These are phyloP conservation scores for Backusella parvicylindrica DNA, from an alignment of 192 early-diverging fungal species.

Conservation along the genomic window DNA sequence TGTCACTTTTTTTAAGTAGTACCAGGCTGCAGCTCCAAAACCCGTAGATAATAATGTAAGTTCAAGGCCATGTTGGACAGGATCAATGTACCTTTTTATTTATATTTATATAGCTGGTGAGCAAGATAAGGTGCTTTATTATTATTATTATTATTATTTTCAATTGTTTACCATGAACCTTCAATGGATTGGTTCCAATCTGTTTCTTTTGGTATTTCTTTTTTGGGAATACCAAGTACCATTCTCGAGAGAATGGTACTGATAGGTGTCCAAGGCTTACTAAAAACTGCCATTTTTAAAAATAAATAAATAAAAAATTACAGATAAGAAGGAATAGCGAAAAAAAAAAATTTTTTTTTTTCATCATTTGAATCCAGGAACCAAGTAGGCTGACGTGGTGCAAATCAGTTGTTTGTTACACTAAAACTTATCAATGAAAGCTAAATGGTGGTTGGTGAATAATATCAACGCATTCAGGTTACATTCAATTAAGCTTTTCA, in stretches of 20 bases:
- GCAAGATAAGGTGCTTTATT: not conserved
- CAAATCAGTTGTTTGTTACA: not conserved
- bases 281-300: not conserved
- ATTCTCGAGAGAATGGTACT: not conserved
- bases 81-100: constrained; percentile 44
- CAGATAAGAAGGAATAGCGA: not conserved
- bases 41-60: constrained; percentile 34
- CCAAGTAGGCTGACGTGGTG: not conserved
- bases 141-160: too few species aligned
- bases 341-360: not conserved
- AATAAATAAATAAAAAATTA: not conserved
- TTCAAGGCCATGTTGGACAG: constrained; percentile 47
- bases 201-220: constrained; percentile 42
- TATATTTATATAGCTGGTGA: not conserved
- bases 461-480: not conserved
- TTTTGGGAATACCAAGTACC: not conserved
- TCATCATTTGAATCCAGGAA: not conserved
- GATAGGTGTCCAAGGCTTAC: not conserved
- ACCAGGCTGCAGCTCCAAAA: constrained; percentile 34
- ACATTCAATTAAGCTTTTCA: not conserved
- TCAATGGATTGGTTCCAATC: constrained; percentile 45
- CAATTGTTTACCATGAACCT: constrained; percentile 46
- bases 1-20: constrained; percentile 29
- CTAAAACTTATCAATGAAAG: not conserved
- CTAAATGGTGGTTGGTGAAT: not conserved